These are phyloP conservation scores for Brasilioporus rufonigricans DNA, from an alignment of 768 basidiomycete species.

Conservation along the genomic window DNA sequence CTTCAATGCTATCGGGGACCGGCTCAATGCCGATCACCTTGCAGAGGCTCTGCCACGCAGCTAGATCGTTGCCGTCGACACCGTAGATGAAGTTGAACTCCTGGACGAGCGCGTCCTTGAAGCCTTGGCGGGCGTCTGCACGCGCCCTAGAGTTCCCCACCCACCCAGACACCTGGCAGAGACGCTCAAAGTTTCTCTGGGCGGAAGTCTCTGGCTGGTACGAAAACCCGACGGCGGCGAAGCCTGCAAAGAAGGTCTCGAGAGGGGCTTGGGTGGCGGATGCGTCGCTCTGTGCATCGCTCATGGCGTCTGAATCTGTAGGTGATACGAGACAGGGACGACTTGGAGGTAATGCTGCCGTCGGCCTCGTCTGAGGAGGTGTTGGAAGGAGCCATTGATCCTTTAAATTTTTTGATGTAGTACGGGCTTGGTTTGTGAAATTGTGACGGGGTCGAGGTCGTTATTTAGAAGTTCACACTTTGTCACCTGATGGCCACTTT, in stretches of 20 bases:
- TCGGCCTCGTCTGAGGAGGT: no score
- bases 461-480: no score
- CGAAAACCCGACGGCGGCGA: conserved; percentile 5
- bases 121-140: not conserved
- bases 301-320: not conserved
- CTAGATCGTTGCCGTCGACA: conserved; percentile 10
- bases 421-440: no score
- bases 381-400: no score
- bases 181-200: conserved; percentile 13
- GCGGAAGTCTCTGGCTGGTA: conserved; percentile 11
- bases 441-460: no score
- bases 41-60: conserved; percentile 23
- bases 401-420: no score
- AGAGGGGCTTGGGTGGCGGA: conserved; percentile 6
- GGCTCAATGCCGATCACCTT: conserved; percentile 14
- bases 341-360: no score
- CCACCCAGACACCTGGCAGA: conserved; percentile 12
- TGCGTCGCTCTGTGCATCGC: not conserved
- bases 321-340: no score
- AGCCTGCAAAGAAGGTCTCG: conserved; percentile 12
- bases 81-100: conserved; percentile 27
- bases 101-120: conserved; percentile 23
- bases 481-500: no score
- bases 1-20: conserved; percentile 8
- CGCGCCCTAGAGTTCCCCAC: not conserved